These are phyloP conservation scores for Xylaria scruposa DNA, from an alignment of 495 filamentous ascomycete species.

Conservation along the genomic window DNA sequence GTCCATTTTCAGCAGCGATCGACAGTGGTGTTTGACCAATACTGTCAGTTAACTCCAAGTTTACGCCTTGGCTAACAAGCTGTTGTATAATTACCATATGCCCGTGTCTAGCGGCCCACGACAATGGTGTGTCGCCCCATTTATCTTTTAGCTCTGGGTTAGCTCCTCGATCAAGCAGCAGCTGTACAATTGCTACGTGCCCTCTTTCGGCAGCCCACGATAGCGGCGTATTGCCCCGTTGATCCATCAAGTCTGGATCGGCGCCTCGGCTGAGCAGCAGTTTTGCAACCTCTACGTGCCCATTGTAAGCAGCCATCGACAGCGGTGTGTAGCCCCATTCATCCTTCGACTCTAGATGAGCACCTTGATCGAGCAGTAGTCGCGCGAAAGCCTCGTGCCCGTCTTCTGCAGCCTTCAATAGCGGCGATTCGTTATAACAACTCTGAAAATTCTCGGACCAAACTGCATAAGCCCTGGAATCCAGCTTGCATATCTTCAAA, in stretches of 20 bases:
- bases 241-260: not conserved
- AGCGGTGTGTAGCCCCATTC: not conserved
- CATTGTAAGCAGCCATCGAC: rapidly evolving
- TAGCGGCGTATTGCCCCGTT: not conserved
- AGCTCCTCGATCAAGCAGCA: too few species aligned
- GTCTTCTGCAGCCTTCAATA: too few species aligned
- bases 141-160: too few species aligned
- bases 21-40: too few species aligned
- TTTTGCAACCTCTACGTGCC: not conserved
- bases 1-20: too few species aligned
- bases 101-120: too few species aligned
- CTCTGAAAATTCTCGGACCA: too few species aligned
- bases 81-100: too few species aligned
- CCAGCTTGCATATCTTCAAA: not conserved
- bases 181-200: not conserved
- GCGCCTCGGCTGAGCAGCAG: not conserved
- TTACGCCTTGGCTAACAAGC: too few species aligned
- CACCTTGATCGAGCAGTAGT: not conserved
- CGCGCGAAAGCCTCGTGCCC: not conserved
- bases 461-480: not conserved
- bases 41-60: too few species aligned
- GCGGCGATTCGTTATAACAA: too few species aligned
- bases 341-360: not conserved
- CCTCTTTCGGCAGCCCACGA: not conserved
- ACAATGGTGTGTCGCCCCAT: too few species aligned